Percentiles rank a stretch among this genome's conserved stretches.
Evolutionary conservation across 306 rosid species (phyloP).

Genomic region (Argentina anserina): DNA sequence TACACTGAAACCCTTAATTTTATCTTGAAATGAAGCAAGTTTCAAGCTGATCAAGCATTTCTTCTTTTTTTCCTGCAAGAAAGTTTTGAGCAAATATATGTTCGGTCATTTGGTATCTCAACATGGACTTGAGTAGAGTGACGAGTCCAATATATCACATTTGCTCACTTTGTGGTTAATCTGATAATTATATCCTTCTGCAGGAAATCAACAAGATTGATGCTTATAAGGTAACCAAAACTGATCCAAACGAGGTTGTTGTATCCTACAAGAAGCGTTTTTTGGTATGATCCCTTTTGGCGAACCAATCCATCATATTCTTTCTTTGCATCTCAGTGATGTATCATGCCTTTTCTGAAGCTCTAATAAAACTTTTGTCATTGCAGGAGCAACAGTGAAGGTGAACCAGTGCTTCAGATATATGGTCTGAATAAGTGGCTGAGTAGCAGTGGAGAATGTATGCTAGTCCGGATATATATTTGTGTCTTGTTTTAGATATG

Average conservation of each 20-base stretch:
- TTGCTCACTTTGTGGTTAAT: background rate
- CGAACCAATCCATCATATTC: background rate
- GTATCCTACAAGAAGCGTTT: slow-evolving; percentile 43
- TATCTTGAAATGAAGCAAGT: background rate
- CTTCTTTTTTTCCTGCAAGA: background rate
- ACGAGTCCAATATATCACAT: background rate
- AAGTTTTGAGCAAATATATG: background rate
- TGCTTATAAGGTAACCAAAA: slow-evolving; percentile 56
- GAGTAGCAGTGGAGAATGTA: background rate
- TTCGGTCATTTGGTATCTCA: background rate
- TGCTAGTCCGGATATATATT: background rate
- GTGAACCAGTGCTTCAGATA: background rate
- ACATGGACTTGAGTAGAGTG: background rate
- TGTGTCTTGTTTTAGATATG: background rate
- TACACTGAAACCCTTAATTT: slow-evolving; percentile 5
- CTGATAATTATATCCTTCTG: background rate
- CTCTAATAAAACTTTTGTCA: background rate
- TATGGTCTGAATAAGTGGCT: background rate
- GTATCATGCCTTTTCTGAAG: background rate
- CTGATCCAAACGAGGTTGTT: slow-evolving; percentile 42
- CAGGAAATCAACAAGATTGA: slow-evolving; percentile 63
- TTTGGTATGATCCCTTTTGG: slow-evolving; percentile 34
- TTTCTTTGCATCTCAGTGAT: background rate
- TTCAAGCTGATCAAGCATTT: background rate
- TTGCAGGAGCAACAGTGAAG: slow-evolving; percentile 46